Evolutionary conservation across 2,329 filamentous ascomycete species (phyloP), one percentile per base, ranked within the genome.

Genomic region (Fusarium guadeloupense): DNA sequence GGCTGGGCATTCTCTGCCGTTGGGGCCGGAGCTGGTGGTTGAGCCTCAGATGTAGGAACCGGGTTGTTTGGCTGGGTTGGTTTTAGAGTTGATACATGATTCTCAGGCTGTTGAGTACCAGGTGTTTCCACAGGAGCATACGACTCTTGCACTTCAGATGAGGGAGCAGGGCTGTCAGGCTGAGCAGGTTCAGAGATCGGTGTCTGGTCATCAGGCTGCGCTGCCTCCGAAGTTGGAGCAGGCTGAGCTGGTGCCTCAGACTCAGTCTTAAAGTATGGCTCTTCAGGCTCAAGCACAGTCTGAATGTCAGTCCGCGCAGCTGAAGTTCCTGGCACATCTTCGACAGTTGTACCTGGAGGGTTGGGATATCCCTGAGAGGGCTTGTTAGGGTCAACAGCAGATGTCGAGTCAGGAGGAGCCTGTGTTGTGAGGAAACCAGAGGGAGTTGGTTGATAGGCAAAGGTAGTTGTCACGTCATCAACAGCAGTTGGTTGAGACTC

Each of bases 211-310:
- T 38, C 46, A 17, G 64, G 47, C 10, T 62, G 61, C n/a, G 38
- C 43, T 23, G 49, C 48, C 16, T 51, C 51, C 10, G 66, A 64
- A 21, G 54, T 56, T 16, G 59, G 38, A 6, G 25, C 48, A 21
- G 52, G 50, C 25, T 59, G 54, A 20, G 23, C 37, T 38, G 60
- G 55, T 35, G 21, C 44, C 7, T 37, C 46, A 34, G 59, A 53
- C 12, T 59, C 56, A 23, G 48, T 54, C 30, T 39, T 31, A 13
- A 38, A 20, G 5, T 39, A 37, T 3, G 67, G 59, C 4, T 54
- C 38, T 6, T 48, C 26, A 10, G 67, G 66, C n/a, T 69, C 39
- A 14, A 20, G 48, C 17, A 68, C 49, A 35, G 66, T 62, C 41
- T 64, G 59, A 6, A 53, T 59, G 35, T 43, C 17, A 21, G 62